Base-by-base conservation (phyloP, 1,284 basidiomycete species). In the Trichosporon sp. region DNA sequence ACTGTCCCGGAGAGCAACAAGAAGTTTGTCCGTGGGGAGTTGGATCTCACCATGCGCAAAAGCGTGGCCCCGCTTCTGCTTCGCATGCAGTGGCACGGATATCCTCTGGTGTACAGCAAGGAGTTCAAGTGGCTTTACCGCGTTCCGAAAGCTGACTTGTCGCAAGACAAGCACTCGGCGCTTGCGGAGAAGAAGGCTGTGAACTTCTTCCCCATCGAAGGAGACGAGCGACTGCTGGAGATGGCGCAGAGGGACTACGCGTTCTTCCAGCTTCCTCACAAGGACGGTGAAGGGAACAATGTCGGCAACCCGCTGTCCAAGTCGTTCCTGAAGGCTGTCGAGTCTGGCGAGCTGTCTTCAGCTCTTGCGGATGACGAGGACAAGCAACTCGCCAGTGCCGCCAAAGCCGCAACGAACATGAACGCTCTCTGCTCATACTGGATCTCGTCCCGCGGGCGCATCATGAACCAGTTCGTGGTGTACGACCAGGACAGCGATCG, bases 341-440 rank as follows among this genome's bases (percentile, higher is more conserved):
- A 94, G 80, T 91, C 94, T 75, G 93, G 93, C 8, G 92, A 91
- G 8, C 83, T 97, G 69, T 91, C 90, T 67, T 76, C 83, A 68
- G 78, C 79, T 21, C 75, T 84, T 64, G 76, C 83, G 70, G 73
- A 83, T 67, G 73, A 81, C 26, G 74, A 71, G 14, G 80, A 83
- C 69, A 72, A 78, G 40, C 79, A 81, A 56, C 80, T 92, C 0
- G 91, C 90, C 2, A 87, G 88, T 65, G 91, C 91, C 68, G 94
- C 96, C 1, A 88, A 88, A 78, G 91, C 91, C 65, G 95, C 96
- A 0, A 86, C 98, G 70, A 91, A 94, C 72, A 91, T 98, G 88
- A 98, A 96, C 78, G 92, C 93, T 0, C 91, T 94, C 78, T 98
- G 96, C 86, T 94, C 92, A 80, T 99, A 99, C 84, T 99, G 96